phyloP scores from a whole-genome alignment of 257 asterid genomes.

The Solanum pinnatisectum region DNA sequence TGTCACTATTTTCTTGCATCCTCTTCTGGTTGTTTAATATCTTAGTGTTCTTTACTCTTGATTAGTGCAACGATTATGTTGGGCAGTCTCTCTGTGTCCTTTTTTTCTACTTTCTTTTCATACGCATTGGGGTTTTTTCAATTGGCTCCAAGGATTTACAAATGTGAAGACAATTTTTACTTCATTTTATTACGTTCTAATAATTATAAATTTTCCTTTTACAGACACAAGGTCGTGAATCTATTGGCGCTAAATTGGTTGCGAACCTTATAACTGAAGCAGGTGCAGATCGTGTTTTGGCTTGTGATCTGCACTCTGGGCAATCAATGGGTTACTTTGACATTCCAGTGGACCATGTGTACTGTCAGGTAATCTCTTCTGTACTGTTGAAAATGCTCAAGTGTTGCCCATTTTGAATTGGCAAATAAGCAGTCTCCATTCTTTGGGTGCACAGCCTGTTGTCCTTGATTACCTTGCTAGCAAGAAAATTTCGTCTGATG shows the following conservation, averaged over 20 bases:
- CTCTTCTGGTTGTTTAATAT: background rate
- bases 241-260: slow-evolving; percentile 84
- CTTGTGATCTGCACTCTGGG: slow-evolving; percentile 94
- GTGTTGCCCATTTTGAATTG: background rate
- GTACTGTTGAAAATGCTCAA: background rate
- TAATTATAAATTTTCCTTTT: background rate
- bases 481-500: slow-evolving; percentile 65
- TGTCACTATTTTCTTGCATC: background rate
- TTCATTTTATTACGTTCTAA: background rate
- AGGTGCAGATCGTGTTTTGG: slow-evolving; percentile 90
- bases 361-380: slow-evolving; percentile 56
- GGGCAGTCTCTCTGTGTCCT: background rate
- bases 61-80: background rate
- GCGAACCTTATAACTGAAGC: slow-evolving; percentile 82
- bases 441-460: slow-evolving; percentile 48
- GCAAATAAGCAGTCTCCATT: background rate
- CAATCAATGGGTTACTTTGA: slow-evolving; percentile 94
- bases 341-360: slow-evolving; percentile 87
- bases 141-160: background rate
- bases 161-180: background rate
- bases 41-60: background rate
- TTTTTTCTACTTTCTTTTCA: background rate
- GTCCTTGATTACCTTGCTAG: slow-evolving; percentile 94
- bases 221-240: slow-evolving; percentile 91
- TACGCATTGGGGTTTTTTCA: background rate